These are phyloP conservation scores for Physaria fendleri DNA, from an alignment of 345 rosid species.

Conservation along the genomic window DNA sequence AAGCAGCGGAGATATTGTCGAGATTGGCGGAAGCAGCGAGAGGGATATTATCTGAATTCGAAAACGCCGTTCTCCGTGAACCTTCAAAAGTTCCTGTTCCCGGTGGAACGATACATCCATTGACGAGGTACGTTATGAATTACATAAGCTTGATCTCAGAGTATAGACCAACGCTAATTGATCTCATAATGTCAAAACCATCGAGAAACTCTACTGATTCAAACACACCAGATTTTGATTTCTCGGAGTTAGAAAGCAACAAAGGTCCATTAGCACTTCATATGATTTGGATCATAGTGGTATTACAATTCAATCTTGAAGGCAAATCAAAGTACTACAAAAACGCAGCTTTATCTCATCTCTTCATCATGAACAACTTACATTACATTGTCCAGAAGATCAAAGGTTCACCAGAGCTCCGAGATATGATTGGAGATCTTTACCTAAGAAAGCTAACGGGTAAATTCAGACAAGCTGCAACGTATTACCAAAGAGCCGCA, in stretches of 20 bases:
- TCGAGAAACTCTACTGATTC: constrained; percentile 72
- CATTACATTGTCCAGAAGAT: constrained; percentile 87
- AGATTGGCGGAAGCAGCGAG: constrained; percentile 88
- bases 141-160: constrained; percentile 92
- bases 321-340: constrained; percentile 78
- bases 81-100: constrained; percentile 81
- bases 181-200: constrained; percentile 86
- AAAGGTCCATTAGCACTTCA: constrained; percentile 74
- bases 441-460: constrained; percentile 70
- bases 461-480: constrained; percentile 74
- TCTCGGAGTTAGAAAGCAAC: constrained; percentile 61
- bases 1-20: constrained; percentile 88
- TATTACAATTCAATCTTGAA: constrained; percentile 74
- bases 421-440: constrained; percentile 96
- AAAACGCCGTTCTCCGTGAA: constrained; percentile 73
- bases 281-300: constrained; percentile 85
- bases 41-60: constrained; percentile 88
- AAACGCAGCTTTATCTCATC: constrained; percentile 62
- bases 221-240: constrained; percentile 69
- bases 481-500: constrained; percentile 92
- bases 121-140: constrained; percentile 97
- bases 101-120: constrained; percentile 92
- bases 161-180: constrained; percentile 73
- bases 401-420: constrained; percentile 67
- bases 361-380: constrained; percentile 91